phyloP scores from a whole-genome alignment of 139 green algal genomes.

The Asterochloris erici region DNA sequence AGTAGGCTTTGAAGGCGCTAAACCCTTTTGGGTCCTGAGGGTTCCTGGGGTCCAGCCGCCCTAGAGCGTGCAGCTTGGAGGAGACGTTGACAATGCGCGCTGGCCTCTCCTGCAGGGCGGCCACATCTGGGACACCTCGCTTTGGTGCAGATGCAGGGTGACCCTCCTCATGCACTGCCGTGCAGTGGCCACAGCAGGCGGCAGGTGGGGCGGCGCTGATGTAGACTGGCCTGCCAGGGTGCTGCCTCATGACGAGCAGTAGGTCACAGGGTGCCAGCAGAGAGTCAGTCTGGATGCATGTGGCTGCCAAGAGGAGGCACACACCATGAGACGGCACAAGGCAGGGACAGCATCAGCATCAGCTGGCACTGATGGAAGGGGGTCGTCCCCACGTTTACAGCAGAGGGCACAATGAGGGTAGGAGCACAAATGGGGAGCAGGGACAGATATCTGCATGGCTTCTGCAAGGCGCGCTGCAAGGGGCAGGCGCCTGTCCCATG shows the following conservation, averaged over 20 bases:
- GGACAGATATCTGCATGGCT: background rate
- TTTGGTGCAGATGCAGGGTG: background rate
- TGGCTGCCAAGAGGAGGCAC: no score
- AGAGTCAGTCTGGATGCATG: no score
- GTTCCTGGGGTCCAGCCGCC: conserved; percentile 6
- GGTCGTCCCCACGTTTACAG: no score
- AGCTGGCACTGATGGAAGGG: no score
- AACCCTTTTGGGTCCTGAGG: conserved; percentile 27
- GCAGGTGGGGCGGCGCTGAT: background rate
- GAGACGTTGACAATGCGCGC: conserved; percentile 65
- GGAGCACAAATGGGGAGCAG: background rate
- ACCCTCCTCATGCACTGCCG: background rate
- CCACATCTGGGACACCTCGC: background rate
- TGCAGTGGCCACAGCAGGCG: background rate
- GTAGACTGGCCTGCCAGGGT: no score
- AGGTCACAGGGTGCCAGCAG: no score
- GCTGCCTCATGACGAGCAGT: no score
- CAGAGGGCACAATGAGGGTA: no score
- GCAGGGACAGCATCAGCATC: no score
- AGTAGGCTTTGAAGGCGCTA: conserved; percentile 56
- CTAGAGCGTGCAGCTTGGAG: conserved; percentile 42
- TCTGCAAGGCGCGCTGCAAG: background rate
- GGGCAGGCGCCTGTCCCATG: background rate
- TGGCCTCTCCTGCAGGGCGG: background rate
- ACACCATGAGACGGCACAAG: no score